Conservation (phyloP, 257 asterid genomes). For the Plantago ovata region DNA sequence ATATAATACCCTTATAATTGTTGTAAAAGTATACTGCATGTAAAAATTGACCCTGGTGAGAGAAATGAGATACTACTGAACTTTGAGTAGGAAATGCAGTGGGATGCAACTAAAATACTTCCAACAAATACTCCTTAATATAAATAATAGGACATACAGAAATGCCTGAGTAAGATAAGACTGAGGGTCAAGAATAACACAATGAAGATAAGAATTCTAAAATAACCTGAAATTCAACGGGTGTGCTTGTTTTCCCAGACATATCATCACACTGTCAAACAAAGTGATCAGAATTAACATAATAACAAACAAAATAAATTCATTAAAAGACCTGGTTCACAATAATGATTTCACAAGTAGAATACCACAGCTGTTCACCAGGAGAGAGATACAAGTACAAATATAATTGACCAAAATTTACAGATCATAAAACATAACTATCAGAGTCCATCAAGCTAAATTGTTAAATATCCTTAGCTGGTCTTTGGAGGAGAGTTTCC, state of each 20-base stretch:
- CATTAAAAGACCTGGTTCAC: slow-evolving; percentile 3
- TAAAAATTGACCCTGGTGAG: neutral
- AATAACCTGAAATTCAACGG: slow-evolving; percentile 60
- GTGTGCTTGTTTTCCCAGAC: slow-evolving; percentile 58
- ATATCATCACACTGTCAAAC: slow-evolving; percentile 61
- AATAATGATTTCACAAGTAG: neutral
- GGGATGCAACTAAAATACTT: no score
- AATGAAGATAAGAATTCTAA: slow-evolving; percentile 11
- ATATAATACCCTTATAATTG: no score
- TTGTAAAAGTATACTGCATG: neutral
- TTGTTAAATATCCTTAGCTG: no score
- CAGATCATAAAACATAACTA: neutral
- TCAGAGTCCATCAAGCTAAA: neutral
- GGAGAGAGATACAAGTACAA: neutral
- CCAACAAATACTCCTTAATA: no score
- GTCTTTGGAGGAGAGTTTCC: no score
- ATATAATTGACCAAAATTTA: neutral
- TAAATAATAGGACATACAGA: no score
- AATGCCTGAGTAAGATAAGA: slow-evolving; percentile 1
- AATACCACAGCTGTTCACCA: neutral
- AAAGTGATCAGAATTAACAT: slow-evolving; percentile 12
- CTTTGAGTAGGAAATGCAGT: neutral
- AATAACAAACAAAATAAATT: slow-evolving; percentile 8
- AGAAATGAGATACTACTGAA: neutral
- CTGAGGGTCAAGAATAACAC: neutral